Base-by-base conservation (phyloP, 176 grass and related monocot species). In the Avena eriantha region DNA sequence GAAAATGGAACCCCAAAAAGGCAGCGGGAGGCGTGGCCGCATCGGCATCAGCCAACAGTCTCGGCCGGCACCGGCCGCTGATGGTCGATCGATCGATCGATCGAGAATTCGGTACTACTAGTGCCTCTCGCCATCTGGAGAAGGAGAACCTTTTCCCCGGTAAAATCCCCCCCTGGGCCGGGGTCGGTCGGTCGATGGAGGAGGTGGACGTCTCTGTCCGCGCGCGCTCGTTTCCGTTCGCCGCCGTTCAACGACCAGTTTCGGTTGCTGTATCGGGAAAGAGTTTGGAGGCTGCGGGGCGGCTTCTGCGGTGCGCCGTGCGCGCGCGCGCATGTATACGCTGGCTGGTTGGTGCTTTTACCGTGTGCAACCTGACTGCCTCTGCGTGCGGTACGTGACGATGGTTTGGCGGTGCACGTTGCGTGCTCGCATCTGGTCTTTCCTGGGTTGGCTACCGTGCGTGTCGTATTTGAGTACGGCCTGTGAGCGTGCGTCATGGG, bases 211-310 rank as follows among this genome's bases (percentile, higher is more conserved):
- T 33, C 48, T 3, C 0, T 12, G 72, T 24, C 7, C 22, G 13
- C 15, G 58, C 4, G 51, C 5, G 64, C 31, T 22, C 35, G 36
- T 64, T 13, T 35, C 43, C 24, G 88, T 72, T 85, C 35, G 49
- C 63, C 18, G 83, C 24, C 77, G 82, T 85, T 89, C 77, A 89
- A 76, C 66, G 55, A 46, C 19, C 73, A 22, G 21, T 12, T 77
- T 3, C 57, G 5, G 69, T 81, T 89, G 70, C 83, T 83, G 69
- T 80, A 89, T 76, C 55, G 12, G 87, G 87, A 81, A 89, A 81
- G 69, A 29, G 41, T 11, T 55, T n/a, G 55, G 51, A 55, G 17
- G 24, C 21, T 71, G 79, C 77, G 35, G 54, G 78, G 66, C 69
- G 12, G 34, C 19, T 73, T 41, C 31, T 18, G 70, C 65, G 51